A percentile compares a stretch with the other conserved stretches of the same genome.
Evolutionary conservation across 805 yeast genomes (phyloP).

Genomic region (Saccharomycopsis sp.): DNA sequence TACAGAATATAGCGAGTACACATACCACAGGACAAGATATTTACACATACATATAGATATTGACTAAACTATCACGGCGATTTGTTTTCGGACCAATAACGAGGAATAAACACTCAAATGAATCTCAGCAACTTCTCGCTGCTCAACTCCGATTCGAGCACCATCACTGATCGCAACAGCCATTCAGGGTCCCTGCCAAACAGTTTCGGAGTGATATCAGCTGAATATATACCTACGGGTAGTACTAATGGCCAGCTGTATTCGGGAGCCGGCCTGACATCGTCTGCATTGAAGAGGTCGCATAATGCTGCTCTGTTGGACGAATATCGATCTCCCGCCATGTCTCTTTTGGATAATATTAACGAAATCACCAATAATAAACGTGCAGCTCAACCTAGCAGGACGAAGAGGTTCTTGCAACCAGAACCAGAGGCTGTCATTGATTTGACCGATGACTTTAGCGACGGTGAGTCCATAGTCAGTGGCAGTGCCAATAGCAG

Average conservation of each 20-base stretch:
- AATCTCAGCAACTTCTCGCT: not conserved
- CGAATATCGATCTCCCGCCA: not conserved
- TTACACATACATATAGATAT: not conserved
- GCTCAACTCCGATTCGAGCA: not conserved
- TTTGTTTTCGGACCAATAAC: too few species aligned
- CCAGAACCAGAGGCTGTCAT: conserved; percentile 3
- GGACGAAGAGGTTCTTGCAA: not conserved
- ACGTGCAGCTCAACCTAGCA: not conserved
- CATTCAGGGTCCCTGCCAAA: not conserved
- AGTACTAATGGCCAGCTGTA: not conserved
- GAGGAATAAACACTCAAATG: not conserved
- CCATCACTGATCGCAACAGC: not conserved
- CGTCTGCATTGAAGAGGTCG: not conserved
- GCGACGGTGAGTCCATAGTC: not conserved
- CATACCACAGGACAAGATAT: not conserved
- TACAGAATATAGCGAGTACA: too few species aligned
- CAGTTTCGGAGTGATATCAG: not conserved
- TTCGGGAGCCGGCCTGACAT: not conserved
- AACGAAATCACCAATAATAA: not conserved
- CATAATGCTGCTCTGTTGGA: not conserved
- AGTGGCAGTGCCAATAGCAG: not conserved
- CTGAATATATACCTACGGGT: not conserved
- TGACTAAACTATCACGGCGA: too few species aligned
- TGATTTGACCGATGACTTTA: conserved; percentile 12
- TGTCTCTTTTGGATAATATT: not conserved